Evolutionary conservation across 2,329 filamentous ascomycete species (phyloP), one percentile per base, ranked within the genome.

Genomic region (Paecilomyces fulvus): DNA sequence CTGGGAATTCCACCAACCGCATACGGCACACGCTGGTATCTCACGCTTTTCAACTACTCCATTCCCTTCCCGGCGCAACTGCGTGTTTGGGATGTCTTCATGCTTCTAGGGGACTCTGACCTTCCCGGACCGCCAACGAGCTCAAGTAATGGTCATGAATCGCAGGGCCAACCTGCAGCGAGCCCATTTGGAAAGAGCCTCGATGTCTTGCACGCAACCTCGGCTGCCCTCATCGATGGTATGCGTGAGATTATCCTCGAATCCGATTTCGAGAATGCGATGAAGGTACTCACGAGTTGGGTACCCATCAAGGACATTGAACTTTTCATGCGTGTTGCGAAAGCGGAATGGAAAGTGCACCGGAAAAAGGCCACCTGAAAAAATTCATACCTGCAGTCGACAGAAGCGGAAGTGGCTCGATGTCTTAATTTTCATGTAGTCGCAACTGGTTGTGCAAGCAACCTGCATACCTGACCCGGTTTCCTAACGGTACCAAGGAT

Each of bases 11-110:
- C 90, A 48, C 85, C 90, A 17, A 96, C 91, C 1, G 87, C 92
- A n/a, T 99, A 96, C 69, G 94, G 92, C 30, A 97, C 92, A 3
- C 82, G 92, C 54, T 99, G 94, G 94, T 99, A 99, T 70, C 80
- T 99, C 53, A 99, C 94, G 1, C 79, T 99, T 8, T 99, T 99
- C 80, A 97, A 97, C 73, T 88, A 97, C 67, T 95, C 90, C 14
- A 89, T 99, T 53, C 94, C 94, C 0, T 99, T 97, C 66, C 83
- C 90, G 0, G 92, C 92, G 3, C 94, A 97, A 72, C 84, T 99
- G 33, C 88, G 94, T 52, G 88, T 99, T 14, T 99, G 94, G 94
- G 94, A 99, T 68, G 89, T 96, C 1, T 97, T 97, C 74, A 90
- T 99, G 83, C 83, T 99, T 12, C 83, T 97, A 11, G 94, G 92